phyloP scores from a whole-genome alignment of 2,329 filamentous ascomycete species.

The Magnaporthiopsis incrustans region DNA sequence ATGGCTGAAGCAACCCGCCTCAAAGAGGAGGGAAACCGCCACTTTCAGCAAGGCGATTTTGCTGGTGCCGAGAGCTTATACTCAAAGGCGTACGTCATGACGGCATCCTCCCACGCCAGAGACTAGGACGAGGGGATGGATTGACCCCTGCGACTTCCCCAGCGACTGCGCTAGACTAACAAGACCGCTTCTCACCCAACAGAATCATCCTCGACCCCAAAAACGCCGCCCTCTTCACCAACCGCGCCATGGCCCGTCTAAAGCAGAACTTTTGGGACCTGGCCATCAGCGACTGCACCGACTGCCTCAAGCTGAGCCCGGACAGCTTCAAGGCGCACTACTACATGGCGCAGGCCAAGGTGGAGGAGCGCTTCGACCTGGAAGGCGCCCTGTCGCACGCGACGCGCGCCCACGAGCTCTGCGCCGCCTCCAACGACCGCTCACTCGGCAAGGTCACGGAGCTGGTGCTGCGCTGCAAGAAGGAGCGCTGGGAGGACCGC shows the following conservation, averaged over 20 bases:
- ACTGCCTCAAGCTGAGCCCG: conserved; percentile 61
- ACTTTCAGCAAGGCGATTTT: conserved; percentile 59
- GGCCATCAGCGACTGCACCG: conserved; percentile 69
- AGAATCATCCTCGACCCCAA: conserved; percentile 71
- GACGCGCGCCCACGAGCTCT: conserved; percentile 63
- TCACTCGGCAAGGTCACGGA: conserved; percentile 64
- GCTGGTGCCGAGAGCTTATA: conserved; percentile 60
- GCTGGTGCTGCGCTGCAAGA: conserved; percentile 73
- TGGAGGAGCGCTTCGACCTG: conserved; percentile 51
- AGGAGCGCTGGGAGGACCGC: conserved; percentile 71
- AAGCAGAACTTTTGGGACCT: conserved; percentile 66
- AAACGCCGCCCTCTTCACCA: conserved; percentile 78
- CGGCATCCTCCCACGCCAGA: no score
- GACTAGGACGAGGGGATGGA: not conserved
- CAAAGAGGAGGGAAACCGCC: conserved; percentile 54
- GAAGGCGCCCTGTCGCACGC: conserved; percentile 67
- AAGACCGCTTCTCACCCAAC: no score
- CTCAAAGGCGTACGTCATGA: conserved; percentile 54
- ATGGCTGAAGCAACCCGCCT: conserved; percentile 21
- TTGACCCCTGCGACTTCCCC: not conserved
- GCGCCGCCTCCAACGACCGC: conserved; percentile 53
- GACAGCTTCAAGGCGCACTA: conserved; percentile 74
- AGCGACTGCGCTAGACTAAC: not conserved
- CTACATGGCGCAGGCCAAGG: conserved; percentile 68
- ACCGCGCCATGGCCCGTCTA: conserved; percentile 76